Conservation (phyloP, 306 rosid species). For the Cyclanthera cordifolia region DNA sequence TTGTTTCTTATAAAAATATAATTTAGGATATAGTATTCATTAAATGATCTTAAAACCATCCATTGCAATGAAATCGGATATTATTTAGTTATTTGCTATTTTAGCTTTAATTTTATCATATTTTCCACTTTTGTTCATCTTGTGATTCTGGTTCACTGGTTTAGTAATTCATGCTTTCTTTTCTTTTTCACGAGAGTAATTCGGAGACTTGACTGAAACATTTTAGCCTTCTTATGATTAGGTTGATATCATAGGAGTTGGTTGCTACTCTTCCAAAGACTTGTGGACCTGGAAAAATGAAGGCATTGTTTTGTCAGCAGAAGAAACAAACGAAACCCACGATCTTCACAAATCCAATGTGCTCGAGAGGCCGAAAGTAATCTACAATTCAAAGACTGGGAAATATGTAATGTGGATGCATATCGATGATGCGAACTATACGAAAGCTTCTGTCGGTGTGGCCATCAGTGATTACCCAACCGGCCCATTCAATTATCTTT, state of each 20-base stretch:
- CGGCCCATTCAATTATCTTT: constrained; percentile 75
- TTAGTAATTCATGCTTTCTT: neutral
- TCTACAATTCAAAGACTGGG: constrained; percentile 67
- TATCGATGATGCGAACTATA: constrained; percentile 82
- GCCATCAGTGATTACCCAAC: constrained; percentile 72
- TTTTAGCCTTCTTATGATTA: constrained; percentile 14
- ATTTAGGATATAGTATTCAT: too few species aligned
- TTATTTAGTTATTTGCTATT: neutral
- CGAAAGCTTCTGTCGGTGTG: constrained; percentile 77
- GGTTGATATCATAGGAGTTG: constrained; percentile 96
- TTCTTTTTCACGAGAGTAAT: neutral
- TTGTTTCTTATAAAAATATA: too few species aligned
- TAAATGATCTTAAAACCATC: too few species aligned
- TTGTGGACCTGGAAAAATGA: constrained; percentile 93
- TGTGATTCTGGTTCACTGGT: neutral
- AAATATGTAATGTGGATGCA: constrained; percentile 99
- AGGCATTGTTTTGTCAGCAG: constrained; percentile 79
- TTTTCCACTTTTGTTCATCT: neutral
- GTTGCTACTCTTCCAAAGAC: constrained; percentile 96
- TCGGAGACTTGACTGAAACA: neutral
- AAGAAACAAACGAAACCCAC: constrained; percentile 70
- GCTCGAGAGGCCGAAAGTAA: constrained; percentile 91
- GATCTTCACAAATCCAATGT: constrained; percentile 86
- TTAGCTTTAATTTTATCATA: neutral
- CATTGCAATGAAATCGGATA: neutral